Evolutionary conservation across 2,329 filamentous ascomycete genomes (phyloP).

Genomic region (Xylariaceae sp.): DNA sequence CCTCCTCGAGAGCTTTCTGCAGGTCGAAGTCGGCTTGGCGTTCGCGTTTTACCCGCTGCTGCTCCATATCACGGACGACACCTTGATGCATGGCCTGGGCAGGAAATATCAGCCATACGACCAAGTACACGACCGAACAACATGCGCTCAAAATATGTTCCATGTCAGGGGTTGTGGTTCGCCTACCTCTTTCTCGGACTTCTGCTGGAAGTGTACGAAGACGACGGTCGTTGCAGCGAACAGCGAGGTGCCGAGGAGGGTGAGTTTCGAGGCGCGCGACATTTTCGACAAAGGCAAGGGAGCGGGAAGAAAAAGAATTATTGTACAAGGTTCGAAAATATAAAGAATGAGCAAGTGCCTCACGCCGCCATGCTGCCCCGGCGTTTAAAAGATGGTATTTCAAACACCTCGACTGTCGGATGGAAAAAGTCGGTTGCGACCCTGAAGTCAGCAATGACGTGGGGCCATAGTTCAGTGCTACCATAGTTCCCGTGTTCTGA

Average conservation of each 20-base stretch:
- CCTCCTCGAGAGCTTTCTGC: slow-evolving; percentile 77
- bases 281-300: slow-evolving; percentile 44
- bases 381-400: too few relatives aligned
- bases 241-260: slow-evolving; percentile 71
- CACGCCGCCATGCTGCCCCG: too few relatives aligned
- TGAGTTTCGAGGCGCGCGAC: slow-evolving; percentile 88
- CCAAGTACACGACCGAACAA: too few relatives aligned
- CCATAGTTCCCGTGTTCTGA: too few relatives aligned
- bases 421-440: too few relatives aligned
- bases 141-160: too few relatives aligned
- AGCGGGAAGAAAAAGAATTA: neutral
- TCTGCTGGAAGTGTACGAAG: slow-evolving; percentile 87
- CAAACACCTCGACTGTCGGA: too few relatives aligned
- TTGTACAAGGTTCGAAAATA: too few relatives aligned
- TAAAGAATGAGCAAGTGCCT: too few relatives aligned
- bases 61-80: slow-evolving; percentile 90
- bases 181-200: slow-evolving; percentile 75
- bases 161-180: too few relatives aligned
- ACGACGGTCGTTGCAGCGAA: slow-evolving; percentile 73
- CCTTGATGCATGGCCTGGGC: slow-evolving; percentile 88
- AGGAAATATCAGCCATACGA: slow-evolving; percentile 8
- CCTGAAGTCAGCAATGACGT: too few relatives aligned
- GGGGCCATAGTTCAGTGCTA: too few relatives aligned
- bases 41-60: slow-evolving; percentile 84
- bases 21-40: slow-evolving; percentile 92